Percentiles rank a stretch among this genome's conserved stretches.
These are phyloP conservation scores for Magnolia kwangsiensis DNA, from an alignment of 164 flowering plant species.

Conservation along the genomic window DNA sequence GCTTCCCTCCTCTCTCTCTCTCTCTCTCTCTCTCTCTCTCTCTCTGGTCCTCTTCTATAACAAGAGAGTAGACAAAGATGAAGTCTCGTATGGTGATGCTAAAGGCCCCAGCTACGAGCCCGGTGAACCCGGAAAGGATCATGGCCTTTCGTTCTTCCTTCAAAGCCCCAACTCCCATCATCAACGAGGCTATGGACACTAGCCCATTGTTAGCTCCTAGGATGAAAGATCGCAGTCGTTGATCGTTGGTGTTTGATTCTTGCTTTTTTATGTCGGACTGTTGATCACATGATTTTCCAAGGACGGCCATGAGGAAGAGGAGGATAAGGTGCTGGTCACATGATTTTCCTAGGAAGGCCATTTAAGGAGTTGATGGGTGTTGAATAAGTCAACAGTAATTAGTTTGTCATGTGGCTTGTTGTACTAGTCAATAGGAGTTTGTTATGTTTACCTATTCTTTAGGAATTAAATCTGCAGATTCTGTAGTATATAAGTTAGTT, in stretches of 20 bases:
- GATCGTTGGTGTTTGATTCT: conserved; percentile 13
- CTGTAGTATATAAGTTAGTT: too few relatives aligned
- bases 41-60: conserved; percentile 25
- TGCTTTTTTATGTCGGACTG: too few relatives aligned
- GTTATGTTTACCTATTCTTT: too few relatives aligned
- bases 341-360: too few relatives aligned
- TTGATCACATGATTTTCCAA: background rate
- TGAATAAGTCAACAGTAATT: too few relatives aligned
- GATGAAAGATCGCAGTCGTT: conserved; percentile 30
- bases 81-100: conserved; percentile 33
- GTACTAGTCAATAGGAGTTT: too few relatives aligned
- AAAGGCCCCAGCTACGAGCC: conserved; percentile 29
- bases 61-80: conserved; percentile 28
- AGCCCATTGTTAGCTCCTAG: conserved; percentile 33
- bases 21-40: conserved; percentile 18
- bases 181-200: conserved; percentile 28
- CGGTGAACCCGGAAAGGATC: conserved; percentile 27
- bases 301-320: conserved; percentile 3
- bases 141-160: conserved; percentile 18
- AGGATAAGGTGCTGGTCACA: too few relatives aligned
- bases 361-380: too few relatives aligned
- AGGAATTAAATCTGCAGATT: too few relatives aligned
- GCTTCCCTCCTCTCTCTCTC: background rate
- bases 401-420: too few relatives aligned
- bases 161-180: conserved; percentile 33